phyloP scores from a whole-genome alignment of 176 grass and related monocot species.

The Oryza nivara region DNA sequence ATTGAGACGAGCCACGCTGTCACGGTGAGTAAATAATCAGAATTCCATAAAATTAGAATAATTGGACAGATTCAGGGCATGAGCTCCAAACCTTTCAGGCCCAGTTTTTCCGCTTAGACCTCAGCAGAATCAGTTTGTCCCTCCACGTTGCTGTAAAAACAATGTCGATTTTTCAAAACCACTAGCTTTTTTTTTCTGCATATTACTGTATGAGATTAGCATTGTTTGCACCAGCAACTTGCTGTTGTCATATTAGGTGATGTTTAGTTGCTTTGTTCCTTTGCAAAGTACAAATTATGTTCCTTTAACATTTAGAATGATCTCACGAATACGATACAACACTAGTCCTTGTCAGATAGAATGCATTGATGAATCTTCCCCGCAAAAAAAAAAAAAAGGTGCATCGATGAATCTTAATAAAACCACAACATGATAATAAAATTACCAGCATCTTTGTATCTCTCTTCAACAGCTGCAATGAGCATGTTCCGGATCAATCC shows the following conservation, averaged over 20 bases:
- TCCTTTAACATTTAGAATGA: not conserved
- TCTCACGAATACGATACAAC: not conserved
- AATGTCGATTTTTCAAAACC: not conserved
- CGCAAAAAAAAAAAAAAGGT: not conserved
- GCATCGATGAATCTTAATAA: not conserved
- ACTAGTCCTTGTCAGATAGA: not conserved
- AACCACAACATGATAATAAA: not conserved
- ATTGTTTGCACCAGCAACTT: not conserved
- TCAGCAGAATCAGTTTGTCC: constrained; percentile 69
- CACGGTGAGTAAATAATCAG: not conserved
- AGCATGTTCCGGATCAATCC: constrained; percentile 79
- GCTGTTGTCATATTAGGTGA: not conserved
- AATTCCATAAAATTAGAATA: not conserved
- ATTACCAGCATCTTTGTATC: constrained; percentile 93
- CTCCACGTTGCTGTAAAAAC: constrained; percentile 69
- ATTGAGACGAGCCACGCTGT: not conserved
- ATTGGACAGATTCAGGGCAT: not conserved
- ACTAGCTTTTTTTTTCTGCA: not conserved
- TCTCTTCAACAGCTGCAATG: constrained; percentile 77
- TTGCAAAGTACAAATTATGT: not conserved
- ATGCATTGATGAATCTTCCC: not conserved
- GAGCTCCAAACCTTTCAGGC: constrained; percentile 47
- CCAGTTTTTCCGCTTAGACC: constrained; percentile 85
- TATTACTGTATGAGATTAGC: not conserved
- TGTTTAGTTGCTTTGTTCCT: not conserved